Base-by-base conservation (phyloP, 179 eudicot species). In the Kewa caespitosa region DNA sequence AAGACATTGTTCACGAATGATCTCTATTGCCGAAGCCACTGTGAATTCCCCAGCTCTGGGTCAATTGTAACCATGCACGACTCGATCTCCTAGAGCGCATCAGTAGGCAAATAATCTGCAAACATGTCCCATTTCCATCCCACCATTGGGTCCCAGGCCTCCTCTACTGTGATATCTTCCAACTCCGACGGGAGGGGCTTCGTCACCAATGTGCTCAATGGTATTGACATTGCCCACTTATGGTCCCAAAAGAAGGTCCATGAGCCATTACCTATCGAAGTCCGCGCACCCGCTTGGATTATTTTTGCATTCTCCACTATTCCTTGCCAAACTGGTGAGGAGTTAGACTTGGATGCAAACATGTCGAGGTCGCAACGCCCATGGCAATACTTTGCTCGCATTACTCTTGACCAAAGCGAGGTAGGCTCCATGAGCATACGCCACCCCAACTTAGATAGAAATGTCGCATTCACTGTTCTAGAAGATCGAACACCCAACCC, bases 301-400 rank as follows among this genome's bases (percentile, higher is more conserved):
- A 6, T 3, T 2, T 50, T 17, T 6, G 25, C 27, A 50, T 50
- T 50, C 2, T 22, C 57, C 5, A 22, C 64, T 10, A 70, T 52
- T 0, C 74, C 74, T 1, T 2, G 7, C 74, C 75, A 72, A 2
- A 27, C 2, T 17, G 38, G 37, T 0, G 75, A 72, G 4, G 23
- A 6, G 3, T 7, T 20, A 0, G 0, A 1, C 14, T n/a, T 14
- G 3, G 33, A 27, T 0, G 17, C 2, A 1, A 72, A 55, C 75
- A 72, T 55, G 27, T 72, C 48, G 0, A 72, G 10, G 7, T 72
- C 66, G 3, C 67, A 59, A 0, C 74, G 27, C 7, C 74, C 74
- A 13, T 23, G 3, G 3, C 41, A 32, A 33, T 70, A 70, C 11
- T 70, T 70, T 0, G 2, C 2, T 0, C 73, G 25, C 23, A 70